phyloP scores from a whole-genome alignment of 1,139 yeast species.

The Magnusiomyces fungicola region DNA sequence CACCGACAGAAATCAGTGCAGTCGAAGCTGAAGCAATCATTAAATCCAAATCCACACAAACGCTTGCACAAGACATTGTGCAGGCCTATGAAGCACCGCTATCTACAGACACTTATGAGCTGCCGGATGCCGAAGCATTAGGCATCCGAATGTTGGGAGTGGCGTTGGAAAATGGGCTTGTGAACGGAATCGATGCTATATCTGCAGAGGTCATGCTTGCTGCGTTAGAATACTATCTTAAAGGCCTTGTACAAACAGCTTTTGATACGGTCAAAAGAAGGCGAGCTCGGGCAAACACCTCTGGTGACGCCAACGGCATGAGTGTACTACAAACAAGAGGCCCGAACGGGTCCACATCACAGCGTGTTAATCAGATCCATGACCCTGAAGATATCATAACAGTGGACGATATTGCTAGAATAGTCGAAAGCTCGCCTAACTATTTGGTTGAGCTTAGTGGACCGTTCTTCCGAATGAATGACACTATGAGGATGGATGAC shows the following conservation, averaged over 20 bases:
- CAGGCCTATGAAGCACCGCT: constrained; percentile 85
- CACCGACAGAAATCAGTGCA: neutral
- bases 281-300: neutral
- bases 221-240: constrained; percentile 75
- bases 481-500: constrained; percentile 29
- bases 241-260: constrained; percentile 65
- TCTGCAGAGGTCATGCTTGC: constrained; percentile 70
- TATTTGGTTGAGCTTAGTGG: constrained; percentile 31
- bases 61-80: constrained; percentile 90
- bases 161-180: constrained; percentile 85
- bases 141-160: constrained; percentile 70
- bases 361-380: constrained; percentile 5
- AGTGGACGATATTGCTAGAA: constrained; percentile 29
- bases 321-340: neutral
- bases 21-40: neutral
- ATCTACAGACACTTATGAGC: constrained; percentile 66
- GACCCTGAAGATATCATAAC: constrained; percentile 27
- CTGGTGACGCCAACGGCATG: neutral
- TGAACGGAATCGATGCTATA: constrained; percentile 67
- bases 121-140: constrained; percentile 73
- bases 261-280: constrained; percentile 42
- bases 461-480: constrained; percentile 28
- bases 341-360: neutral
- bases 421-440: constrained; percentile 28
- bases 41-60: constrained; percentile 46